A percentile compares a stretch with the other conserved stretches of the same genome.
Conservation (phyloP, 768 basidiomycete genomes). For the Boletus tylopilopsis region DNA sequence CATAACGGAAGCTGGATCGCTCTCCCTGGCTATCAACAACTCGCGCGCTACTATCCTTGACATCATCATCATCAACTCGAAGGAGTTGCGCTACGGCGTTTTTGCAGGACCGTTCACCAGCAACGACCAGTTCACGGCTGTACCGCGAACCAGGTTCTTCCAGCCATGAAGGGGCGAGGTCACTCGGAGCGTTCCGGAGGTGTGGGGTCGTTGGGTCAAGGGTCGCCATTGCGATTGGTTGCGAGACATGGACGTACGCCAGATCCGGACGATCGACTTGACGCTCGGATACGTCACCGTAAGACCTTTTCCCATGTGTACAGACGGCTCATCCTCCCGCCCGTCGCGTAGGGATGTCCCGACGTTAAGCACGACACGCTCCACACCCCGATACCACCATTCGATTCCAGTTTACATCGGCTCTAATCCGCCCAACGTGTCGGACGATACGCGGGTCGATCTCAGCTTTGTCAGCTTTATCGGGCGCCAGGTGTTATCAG, state of each 20-base stretch:
- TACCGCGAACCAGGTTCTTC: constrained; percentile 55
- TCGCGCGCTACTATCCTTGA: constrained; percentile 55
- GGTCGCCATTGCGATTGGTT: constrained; percentile 53
- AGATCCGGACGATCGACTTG: constrained; percentile 40
- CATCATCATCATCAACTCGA: constrained; percentile 64
- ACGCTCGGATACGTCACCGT: constrained; percentile 80
- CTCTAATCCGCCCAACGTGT: constrained; percentile 48
- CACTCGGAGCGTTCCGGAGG: constrained; percentile 14
- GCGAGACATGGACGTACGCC: constrained; percentile 46
- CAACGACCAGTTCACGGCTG: constrained; percentile 76
- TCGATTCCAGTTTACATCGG: constrained; percentile 54
- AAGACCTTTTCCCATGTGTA: constrained; percentile 15
- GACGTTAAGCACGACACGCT: constrained; percentile 66
- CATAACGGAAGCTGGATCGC: constrained; percentile 49
- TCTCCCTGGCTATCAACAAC: constrained; percentile 59
- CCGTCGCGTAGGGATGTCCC: background rate
- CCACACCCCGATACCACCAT: constrained; percentile 60
- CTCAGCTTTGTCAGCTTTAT: constrained; percentile 78
- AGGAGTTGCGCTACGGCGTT: constrained; percentile 62
- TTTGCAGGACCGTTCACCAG: constrained; percentile 69
- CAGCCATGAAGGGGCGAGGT: constrained; percentile 45
- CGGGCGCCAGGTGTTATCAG: constrained; percentile 43
- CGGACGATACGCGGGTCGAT: constrained; percentile 54
- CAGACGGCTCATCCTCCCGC: background rate
- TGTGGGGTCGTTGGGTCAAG: constrained; percentile 46